A percentile compares a stretch with the other conserved stretches of the same genome.
Evolutionary conservation across 2,329 filamentous ascomycete species (phyloP).

Genomic region (Trichoderma aggressivum): DNA sequence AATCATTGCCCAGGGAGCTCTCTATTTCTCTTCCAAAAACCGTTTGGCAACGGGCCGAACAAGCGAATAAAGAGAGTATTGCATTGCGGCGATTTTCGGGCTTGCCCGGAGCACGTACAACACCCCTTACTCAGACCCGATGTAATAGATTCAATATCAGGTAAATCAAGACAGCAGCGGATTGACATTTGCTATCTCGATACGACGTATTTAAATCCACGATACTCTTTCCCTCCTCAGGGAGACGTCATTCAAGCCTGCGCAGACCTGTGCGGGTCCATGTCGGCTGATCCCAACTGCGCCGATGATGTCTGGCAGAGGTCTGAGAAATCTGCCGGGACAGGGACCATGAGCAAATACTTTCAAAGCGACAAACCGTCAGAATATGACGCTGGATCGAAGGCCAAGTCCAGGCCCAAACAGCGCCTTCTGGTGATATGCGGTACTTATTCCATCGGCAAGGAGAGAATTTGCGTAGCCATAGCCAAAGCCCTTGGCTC

Average conservation of each 20-base stretch:
- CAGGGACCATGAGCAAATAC: conserved; percentile 50
- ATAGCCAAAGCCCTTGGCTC: conserved; percentile 81
- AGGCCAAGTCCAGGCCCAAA: conserved; percentile 26
- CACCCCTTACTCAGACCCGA: conserved; percentile 81
- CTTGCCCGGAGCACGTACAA: conserved; percentile 76
- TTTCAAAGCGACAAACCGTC: conserved; percentile 41
- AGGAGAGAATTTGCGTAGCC: conserved; percentile 90
- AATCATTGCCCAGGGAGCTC: conserved; percentile 97
- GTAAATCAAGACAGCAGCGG: conserved; percentile 73
- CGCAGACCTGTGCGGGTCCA: conserved; percentile 78
- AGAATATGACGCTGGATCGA: conserved; percentile 30
- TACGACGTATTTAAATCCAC: conserved; percentile 93
- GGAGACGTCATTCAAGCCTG: conserved; percentile 83
- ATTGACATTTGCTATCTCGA: conserved; percentile 97
- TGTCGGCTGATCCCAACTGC: conserved; percentile 61
- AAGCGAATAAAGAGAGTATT: conserved; percentile 72
- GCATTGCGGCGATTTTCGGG: conserved; percentile 94
- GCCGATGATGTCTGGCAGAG: conserved; percentile 47
- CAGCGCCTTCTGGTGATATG: conserved; percentile 83
- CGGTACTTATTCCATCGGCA: conserved; percentile 96
- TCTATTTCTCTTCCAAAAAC: conserved; percentile 87
- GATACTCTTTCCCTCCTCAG: conserved; percentile 90
- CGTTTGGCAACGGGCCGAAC: conserved; percentile 56
- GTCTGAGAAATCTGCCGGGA: conserved; percentile 40
- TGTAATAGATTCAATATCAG: conserved; percentile 64